Base-by-base conservation (phyloP, 2,329 filamentous ascomycete species). In the Sclerotinia sclerotiorum region DNA sequence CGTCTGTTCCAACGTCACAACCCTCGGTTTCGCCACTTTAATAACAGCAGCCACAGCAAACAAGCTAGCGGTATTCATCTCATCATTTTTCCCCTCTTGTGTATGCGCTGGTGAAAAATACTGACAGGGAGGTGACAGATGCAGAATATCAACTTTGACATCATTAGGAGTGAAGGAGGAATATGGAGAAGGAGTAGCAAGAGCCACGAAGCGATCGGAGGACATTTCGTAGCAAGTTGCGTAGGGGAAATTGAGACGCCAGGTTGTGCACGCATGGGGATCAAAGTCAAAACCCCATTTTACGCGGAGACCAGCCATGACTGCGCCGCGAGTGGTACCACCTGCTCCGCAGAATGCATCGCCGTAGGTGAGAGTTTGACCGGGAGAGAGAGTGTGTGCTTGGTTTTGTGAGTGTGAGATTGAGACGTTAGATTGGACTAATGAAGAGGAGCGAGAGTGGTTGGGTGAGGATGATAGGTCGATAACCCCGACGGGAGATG, bases 1-100 rank as follows among this genome's bases (percentile, higher is more conserved):
- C 0, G 92, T 94, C 75, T 97, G 90, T 73, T 97, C 93, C 0
- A 96, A 80, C 0, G 92, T 96, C 1, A 92, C 84, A 0, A 95
- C 75, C 0, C 92, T 83, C 0, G 93, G 92, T 0, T 83, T 84
- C 0, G 84, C 77, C 48, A 84, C 84, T 6, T 83, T 78, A 0
- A 94, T 79, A 0, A 93, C 77, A 4, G 84, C 77, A 1, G 81
- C 79, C 64, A 85, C 86, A 0, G 82, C 80, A 70, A 84, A 86
- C 0, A 88, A 75, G 0, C 83, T 83, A 1, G 87, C 87, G 0
- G 86, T 87, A 72, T 96, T 95, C 0, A 79, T 82, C 1, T 91
- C 89, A 57, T 93, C 89, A 29, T 88, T 83, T 8, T 80, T 80
- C 0, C 85, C 84, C 0, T 78, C 72, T 0, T 83, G 76, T 0